Base-by-base conservation (phyloP, 345 rosid species). In the Hibiscus trionum region DNA sequence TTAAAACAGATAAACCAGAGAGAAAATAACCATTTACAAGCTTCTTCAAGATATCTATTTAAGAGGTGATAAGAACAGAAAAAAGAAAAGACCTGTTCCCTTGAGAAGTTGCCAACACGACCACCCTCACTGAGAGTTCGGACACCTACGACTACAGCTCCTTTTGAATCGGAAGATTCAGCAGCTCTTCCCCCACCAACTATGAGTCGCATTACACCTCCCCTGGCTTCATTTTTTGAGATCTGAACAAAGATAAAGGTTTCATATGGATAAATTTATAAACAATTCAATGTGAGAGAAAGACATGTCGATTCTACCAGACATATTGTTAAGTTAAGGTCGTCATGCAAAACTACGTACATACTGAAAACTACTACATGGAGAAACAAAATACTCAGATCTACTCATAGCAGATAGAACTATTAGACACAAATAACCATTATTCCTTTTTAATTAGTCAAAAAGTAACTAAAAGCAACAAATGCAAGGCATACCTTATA, bases 121-220 rank as follows among this genome's bases (percentile, higher is more conserved):
- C 99, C 99, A 79, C 99, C 96, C 86, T 96, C 99, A 16, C 99
- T 96, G 70, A 96, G 93, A 77, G 99, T 96, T 77, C 98, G 86
- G 76, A 96, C 99, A 80, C 99, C 99, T 47, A 91, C 97, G 72
- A 93, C 86, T 73, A 93, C 99, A 69, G 98, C 93, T 79, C 98
- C 99, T 82, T 88, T 89, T 59, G 93, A 82, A 57, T 91, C 91
- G n/a, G 84, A 80, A 80, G 78, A 82, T 84, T 96, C 99, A 79
- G 86, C 93, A 39, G 98, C 98, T 79, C 97, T 88, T 29, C 99
- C 99, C 21, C 99, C 99, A 64, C 99, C 98, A 85, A 93, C 99
- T 79, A 96, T 87, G 58, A 96, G 97, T 64, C 97, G 94, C 99
- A 96, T 96, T 61, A 96, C 96, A 75, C 99, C 99, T 55, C 89